Base-by-base conservation (phyloP, 2,329 filamentous ascomycete genomes). In the Rutstroemia sp. region DNA sequence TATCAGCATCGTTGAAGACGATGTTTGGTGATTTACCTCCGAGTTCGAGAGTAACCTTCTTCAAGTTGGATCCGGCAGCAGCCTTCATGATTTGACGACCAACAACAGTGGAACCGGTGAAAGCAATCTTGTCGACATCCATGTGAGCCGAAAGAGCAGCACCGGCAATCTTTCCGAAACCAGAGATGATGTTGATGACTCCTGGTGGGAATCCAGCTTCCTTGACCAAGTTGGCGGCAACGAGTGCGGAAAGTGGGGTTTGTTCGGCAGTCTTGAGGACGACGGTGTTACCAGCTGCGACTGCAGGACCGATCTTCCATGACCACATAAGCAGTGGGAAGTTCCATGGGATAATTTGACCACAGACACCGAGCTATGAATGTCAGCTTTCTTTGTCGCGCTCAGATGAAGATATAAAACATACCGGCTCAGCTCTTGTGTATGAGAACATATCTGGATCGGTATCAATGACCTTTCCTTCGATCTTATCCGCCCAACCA, bases 281-380 rank as follows among this genome's bases (percentile, higher is more conserved):
- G 55, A 84, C 73, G 12, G 73, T 76, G 75, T 83, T 83, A 68
- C 81, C 81, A 60, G 75, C 74, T 54, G 81, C 81, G 63, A 84
- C 70, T 58, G 80, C 80, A 55, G 80, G 80, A 59, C 78, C 80
- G 66, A 83, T 80, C 78, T 88, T 88, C 85, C 85, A 88, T 59
- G 57, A 50, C 75, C 70, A 81, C 82, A 86, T 86, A 63, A 82
- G 77, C 23, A 87, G 71, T 21, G 83, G 83, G 74, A 85, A 87
- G 72, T 87, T 87, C 83, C 83, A 87, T 59, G 84, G 84, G 64
- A 88, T 87, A 65, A 88, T 88, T 71, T 87, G 84, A 69, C 81
- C 85, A 68, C 84, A 85, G 54, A 87, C 83, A 70, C 83, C 83
- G 65, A 82, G 76, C 68, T 70, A 12, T 44, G 30, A 53, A 30